Base-by-base conservation (phyloP, 768 basidiomycete genomes). In the Amanita rubescens region DNA sequence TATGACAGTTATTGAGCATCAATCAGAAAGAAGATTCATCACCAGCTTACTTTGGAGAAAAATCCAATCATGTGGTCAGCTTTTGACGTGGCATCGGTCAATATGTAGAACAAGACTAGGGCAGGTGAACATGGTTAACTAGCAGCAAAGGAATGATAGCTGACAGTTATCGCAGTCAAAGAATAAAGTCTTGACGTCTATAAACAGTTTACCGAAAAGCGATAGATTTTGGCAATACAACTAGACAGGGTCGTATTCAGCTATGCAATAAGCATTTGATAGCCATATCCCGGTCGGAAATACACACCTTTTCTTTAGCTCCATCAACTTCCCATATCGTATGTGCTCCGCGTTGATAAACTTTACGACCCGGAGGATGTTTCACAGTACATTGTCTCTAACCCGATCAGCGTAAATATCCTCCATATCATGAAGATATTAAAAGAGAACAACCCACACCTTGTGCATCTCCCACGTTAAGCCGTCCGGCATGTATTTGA, bases 301-400 rank as follows among this genome's bases (percentile, higher is more conserved):
- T 9, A 62, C 75, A 51, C 57, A 90, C 94, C 73, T 94, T 94
- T 55, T 88, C 82, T 54, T 77, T 75, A 0, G 85, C 83, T 1
- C 94, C 95, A 64, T 99, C 94, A 2, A 99, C 87, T 68, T 97
- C 94, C 89, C 92, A 97, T 38, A 99, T 94, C 0, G 80, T 84
- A 65, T 89, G 88, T 5, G 87, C 87, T 0, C 91, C 94, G 33
- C 87, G 76, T 57, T 94, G 85, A 63, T 97, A 99, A 6, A 98
- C 92, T 64, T 88, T 90, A 44, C 77, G 71, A 3, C 95, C 95
- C 1, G 95, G 95, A 1, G 95, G 95, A 62, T 82, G 79, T 42
- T 70, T 78, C 46, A 76, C 62, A 5, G 74, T 75, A 61, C 94
- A 95, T 35, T 73, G 76, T 65, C 77, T 85, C 90, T 91, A 56